phyloP scores from a whole-genome alignment of 805 yeast genomes.

The Hanseniaspora lindneri region DNA sequence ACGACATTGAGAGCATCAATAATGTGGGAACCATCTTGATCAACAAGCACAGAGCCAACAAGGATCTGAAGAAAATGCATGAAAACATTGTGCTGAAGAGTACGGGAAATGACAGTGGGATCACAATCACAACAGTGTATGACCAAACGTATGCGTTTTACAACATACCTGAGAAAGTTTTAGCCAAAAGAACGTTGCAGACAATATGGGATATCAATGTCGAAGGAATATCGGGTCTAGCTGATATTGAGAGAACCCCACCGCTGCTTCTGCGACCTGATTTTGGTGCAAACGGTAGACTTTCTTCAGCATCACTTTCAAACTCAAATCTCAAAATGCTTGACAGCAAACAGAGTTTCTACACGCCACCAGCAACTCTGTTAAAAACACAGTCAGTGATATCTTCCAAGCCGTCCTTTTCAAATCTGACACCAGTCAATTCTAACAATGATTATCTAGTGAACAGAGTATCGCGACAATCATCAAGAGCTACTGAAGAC shows the following conservation, averaged over 20 bases:
- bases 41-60: constrained; percentile 14
- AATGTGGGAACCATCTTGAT: constrained; percentile 12
- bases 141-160: constrained; percentile 14
- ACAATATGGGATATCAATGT: constrained; percentile 15
- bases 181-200: constrained; percentile 3
- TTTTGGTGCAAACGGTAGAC: not conserved
- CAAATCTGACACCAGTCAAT: not conserved
- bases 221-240: constrained; percentile 8
- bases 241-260: constrained; percentile 9
- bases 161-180: constrained; percentile 3
- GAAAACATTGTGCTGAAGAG: not conserved
- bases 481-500: constrained; percentile 21
- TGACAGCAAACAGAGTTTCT: not conserved
- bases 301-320: not conserved
- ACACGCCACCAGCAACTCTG: not conserved
- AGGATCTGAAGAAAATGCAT: not conserved
- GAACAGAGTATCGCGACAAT: constrained; percentile 21
- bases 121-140: constrained; percentile 16
- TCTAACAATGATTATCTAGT: constrained; percentile 8
- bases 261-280: not conserved
- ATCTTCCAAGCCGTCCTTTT: constrained; percentile 6
- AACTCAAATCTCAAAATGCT: not conserved
- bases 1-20: constrained; percentile 50
- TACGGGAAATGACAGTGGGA: constrained; percentile 8
- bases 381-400: not conserved